Conservation (phyloP, 352 stramenopile species). For the Thalassiosira livingstoniorum region DNA sequence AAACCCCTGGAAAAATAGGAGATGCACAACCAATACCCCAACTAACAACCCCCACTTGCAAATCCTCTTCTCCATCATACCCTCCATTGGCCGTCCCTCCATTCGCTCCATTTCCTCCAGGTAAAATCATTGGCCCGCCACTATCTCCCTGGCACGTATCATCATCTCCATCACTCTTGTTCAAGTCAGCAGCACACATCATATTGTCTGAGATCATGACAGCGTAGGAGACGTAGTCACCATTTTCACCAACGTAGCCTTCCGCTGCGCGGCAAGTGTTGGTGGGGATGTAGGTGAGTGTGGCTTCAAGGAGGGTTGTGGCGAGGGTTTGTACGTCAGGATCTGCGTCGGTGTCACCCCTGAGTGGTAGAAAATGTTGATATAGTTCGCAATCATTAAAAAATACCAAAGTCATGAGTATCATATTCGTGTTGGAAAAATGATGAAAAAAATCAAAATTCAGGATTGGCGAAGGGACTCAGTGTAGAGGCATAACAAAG, state of each 20-base stretch:
- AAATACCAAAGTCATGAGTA: too few relatives aligned
- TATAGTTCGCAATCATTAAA: too few relatives aligned
- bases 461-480: too few relatives aligned
- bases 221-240: background rate
- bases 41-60: conserved; percentile 50
- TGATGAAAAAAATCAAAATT: too few relatives aligned
- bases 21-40: conserved; percentile 57
- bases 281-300: conserved; percentile 8
- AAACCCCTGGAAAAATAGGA: conserved; percentile 38
- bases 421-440: too few relatives aligned
- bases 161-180: conserved; percentile 2
- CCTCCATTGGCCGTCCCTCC: too few relatives aligned
- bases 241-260: background rate
- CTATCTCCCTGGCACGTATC: conserved; percentile 44
- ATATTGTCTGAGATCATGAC: conserved; percentile 27
- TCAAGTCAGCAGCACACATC: conserved; percentile 41
- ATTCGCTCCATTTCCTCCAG: background rate
- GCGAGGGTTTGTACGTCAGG: background rate
- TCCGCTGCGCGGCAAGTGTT: background rate
- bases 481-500: too few relatives aligned
- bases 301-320: background rate
- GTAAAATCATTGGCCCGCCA: conserved; percentile 13
- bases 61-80: conserved; percentile 14
- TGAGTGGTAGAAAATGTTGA: too few relatives aligned
- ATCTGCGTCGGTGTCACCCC: background rate